These are phyloP conservation scores for Calycina marina DNA, from an alignment of 2,329 filamentous ascomycete genomes.

Conservation along the genomic window DNA sequence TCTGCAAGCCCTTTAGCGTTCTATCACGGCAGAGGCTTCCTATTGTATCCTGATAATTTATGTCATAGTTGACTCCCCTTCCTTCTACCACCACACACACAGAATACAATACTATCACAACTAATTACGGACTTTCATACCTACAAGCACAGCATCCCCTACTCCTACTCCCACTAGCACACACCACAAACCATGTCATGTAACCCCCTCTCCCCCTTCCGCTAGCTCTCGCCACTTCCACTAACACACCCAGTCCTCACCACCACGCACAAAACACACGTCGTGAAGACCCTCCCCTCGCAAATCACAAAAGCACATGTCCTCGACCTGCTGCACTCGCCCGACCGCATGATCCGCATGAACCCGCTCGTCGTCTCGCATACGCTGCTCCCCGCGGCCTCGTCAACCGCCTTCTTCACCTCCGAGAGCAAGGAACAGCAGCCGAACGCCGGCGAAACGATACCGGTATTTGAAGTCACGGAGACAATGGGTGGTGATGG, in stretches of 20 bases:
- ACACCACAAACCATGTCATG: constrained; percentile 18
- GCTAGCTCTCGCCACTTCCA: background rate
- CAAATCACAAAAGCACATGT: constrained; percentile 52
- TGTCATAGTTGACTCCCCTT: too few relatives aligned
- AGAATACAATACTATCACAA: too few relatives aligned
- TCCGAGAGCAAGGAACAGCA: constrained; percentile 42
- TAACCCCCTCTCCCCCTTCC: constrained; percentile 5
- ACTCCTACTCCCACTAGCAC: too few relatives aligned
- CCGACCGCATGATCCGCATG: constrained; percentile 67
- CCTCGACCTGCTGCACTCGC: constrained; percentile 61
- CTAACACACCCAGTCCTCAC: constrained; percentile 13
- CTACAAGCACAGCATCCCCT: too few relatives aligned
- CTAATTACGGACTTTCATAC: too few relatives aligned
- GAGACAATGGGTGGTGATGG: constrained; percentile 36
- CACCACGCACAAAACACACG: constrained; percentile 12
- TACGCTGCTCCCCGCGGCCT: constrained; percentile 42
- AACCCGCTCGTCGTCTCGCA: constrained; percentile 69
- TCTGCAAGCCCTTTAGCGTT: too few relatives aligned
- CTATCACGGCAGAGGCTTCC: too few relatives aligned
- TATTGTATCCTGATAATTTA: too few relatives aligned
- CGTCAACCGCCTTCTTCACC: constrained; percentile 12
- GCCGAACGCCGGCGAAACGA: constrained; percentile 28
- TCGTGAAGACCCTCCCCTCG: constrained; percentile 59
- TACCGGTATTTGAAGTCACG: constrained; percentile 15
- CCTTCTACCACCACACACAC: too few relatives aligned